These are phyloP conservation scores for Daldinia sp. DNA, from an alignment of 2,329 filamentous ascomycete genomes.

Conservation along the genomic window DNA sequence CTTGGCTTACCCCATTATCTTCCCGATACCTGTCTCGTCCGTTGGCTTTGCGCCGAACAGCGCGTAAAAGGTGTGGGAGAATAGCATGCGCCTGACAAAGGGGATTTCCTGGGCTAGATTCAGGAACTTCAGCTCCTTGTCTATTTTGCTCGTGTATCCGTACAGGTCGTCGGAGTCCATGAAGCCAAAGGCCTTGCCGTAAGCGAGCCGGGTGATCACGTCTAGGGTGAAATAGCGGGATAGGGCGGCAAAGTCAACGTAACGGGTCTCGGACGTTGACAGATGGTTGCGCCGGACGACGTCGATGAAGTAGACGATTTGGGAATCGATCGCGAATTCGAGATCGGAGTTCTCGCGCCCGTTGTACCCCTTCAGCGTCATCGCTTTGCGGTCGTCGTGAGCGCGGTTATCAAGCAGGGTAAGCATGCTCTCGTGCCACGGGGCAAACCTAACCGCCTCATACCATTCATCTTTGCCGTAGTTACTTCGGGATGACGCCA, in stretches of 20 bases:
- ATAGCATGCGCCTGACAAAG: not conserved
- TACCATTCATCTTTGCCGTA: conserved; percentile 5
- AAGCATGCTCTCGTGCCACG: not conserved
- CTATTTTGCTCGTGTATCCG: not conserved
- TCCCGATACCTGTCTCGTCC: not conserved
- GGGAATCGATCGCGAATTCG: not conserved
- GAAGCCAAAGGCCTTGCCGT: conserved; percentile 1
- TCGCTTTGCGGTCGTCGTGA: not conserved
- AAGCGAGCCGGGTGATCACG: not conserved
- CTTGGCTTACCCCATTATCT: not conserved
- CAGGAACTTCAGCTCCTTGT: not conserved
- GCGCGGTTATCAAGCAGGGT: not conserved
- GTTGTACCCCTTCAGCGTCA: not conserved
- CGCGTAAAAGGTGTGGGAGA: not conserved
- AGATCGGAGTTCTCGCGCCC: not conserved
- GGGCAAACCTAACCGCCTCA: not conserved
- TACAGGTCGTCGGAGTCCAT: not conserved
- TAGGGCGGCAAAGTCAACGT: not conserved
- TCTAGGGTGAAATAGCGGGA: not conserved
- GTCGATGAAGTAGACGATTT: not conserved
- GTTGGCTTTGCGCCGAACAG: not conserved
- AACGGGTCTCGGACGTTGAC: not conserved
- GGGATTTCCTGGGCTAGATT: conserved; percentile 1
- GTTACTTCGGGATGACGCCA: not conserved
- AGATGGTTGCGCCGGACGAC: not conserved